Conservation (phyloP, 768 basidiomycete species). For the Pleurotus sapidus region DNA sequence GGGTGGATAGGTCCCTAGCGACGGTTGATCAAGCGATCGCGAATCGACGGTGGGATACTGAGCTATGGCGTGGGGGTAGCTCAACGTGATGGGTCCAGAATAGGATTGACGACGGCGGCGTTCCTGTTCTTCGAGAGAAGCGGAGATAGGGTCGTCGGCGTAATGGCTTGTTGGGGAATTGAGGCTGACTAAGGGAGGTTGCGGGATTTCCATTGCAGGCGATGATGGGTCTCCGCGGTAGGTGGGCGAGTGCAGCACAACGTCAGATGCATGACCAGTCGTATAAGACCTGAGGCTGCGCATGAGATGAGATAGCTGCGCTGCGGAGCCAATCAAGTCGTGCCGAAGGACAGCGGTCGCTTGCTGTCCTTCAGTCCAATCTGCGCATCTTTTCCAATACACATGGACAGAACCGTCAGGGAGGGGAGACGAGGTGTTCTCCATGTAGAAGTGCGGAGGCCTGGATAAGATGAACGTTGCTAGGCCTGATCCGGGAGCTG, state of each 20-base stretch:
- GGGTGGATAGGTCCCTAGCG: constrained; percentile 4
- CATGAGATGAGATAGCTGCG: constrained; percentile 56
- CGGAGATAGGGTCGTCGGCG: constrained; percentile 17
- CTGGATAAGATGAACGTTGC: constrained; percentile 64
- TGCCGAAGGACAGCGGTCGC: constrained; percentile 65
- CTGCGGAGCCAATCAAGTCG: constrained; percentile 59
- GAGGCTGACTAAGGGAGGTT: constrained; percentile 32
- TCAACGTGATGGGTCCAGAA: constrained; percentile 18
- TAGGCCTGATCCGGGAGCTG: constrained; percentile 51
- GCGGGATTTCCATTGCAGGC: constrained; percentile 35
- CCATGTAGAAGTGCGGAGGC: constrained; percentile 69
- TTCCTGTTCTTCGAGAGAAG: constrained; percentile 13
- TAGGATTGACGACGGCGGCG: constrained; percentile 26
- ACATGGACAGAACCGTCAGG: constrained; percentile 29
- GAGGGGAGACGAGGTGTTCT: constrained; percentile 34
- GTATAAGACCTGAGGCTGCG: constrained; percentile 37
- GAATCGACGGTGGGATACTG: constrained; percentile 6
- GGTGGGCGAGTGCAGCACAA: constrained; percentile 32
- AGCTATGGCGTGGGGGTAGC: constrained; percentile 16
- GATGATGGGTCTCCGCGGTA: constrained; percentile 26
- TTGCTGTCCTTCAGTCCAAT: constrained; percentile 78
- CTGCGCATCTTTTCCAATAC: constrained; percentile 62
- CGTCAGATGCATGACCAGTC: constrained; percentile 23
- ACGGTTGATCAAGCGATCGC: constrained; percentile 5
- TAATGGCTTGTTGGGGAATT: constrained; percentile 25